phyloP scores from a whole-genome alignment of 441 rosid species.

The Erysimum cheiri region DNA sequence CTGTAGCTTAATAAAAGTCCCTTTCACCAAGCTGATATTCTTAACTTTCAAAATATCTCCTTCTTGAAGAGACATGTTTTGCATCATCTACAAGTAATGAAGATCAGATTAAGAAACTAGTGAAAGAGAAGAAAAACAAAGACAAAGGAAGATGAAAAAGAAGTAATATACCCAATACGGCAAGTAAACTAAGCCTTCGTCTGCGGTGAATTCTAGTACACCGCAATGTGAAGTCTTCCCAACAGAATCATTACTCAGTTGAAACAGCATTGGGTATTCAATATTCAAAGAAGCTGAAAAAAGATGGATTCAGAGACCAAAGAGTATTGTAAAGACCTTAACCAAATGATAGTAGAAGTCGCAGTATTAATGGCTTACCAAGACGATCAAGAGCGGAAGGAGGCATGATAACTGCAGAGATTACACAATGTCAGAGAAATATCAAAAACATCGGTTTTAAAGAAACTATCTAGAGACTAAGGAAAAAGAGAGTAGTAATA shows the following conservation, averaged over 20 bases:
- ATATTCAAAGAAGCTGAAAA: constrained; percentile 62
- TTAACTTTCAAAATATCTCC: constrained; percentile 54
- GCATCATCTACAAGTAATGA: constrained; percentile 53
- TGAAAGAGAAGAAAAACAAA: background rate
- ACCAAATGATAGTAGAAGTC: background rate
- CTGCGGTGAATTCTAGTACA: constrained; percentile 70
- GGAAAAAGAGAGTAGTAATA: constrained; percentile 25
- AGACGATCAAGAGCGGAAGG: constrained; percentile 76
- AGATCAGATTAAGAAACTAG: background rate
- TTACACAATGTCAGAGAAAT: constrained; percentile 17
- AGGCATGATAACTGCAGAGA: constrained; percentile 65
- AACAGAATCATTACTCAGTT: constrained; percentile 50
- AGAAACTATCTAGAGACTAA: background rate
- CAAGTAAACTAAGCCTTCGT: constrained; percentile 67
- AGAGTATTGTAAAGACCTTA: background rate
- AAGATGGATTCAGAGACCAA: constrained; percentile 5
- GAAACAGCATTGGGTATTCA: constrained; percentile 71
- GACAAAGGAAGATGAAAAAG: background rate
- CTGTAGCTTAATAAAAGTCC: constrained; percentile 58
- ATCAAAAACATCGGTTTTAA: background rate
- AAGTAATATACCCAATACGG: constrained; percentile 66
- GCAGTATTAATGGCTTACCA: constrained; percentile 43
- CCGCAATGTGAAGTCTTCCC: constrained; percentile 65
- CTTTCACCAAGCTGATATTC: constrained; percentile 53
- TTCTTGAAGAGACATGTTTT: constrained; percentile 58